Percentiles rank a stretch among this genome's conserved stretches.
Conservation (phyloP, 805 yeast species). For the Jamesozyma spencerorum region DNA sequence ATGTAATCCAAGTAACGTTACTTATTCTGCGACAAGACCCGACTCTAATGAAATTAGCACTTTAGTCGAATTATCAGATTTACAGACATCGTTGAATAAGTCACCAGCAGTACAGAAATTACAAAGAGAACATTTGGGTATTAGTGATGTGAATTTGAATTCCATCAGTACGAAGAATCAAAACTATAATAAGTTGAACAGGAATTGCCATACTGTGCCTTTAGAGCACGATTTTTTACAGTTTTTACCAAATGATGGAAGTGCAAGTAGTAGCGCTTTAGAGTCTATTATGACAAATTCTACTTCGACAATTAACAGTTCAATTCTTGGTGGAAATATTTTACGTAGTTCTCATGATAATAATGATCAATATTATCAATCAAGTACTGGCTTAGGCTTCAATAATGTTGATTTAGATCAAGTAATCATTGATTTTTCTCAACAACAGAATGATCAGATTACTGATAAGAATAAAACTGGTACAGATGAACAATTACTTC, state of each 20-base stretch:
- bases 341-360: background rate
- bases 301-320: constrained; percentile 15
- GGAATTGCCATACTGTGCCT: background rate
- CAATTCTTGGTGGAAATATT: constrained; percentile 3
- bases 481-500: constrained; percentile 10
- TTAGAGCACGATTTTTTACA: constrained; percentile 5
- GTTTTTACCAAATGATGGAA: constrained; percentile 12
- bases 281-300: constrained; percentile 22
- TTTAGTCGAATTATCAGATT: constrained; percentile 10
- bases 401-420: constrained; percentile 7
- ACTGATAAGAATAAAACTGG: background rate
- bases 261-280: constrained; percentile 19
- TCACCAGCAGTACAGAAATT: constrained; percentile 13
- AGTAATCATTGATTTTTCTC: background rate
- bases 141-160: background rate
- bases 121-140: constrained; percentile 3
- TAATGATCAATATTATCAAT: background rate
- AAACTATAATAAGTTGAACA: background rate
- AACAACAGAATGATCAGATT: background rate
- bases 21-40: constrained; percentile 4
- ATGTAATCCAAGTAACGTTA: background rate
- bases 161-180: background rate
- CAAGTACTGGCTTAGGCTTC: constrained; percentile 7
- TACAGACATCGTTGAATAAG: constrained; percentile 12
- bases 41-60: constrained; percentile 8